These are phyloP conservation scores for Laetiporus sulphureus DNA, from an alignment of 1,284 basidiomycete species.

Conservation along the genomic window DNA sequence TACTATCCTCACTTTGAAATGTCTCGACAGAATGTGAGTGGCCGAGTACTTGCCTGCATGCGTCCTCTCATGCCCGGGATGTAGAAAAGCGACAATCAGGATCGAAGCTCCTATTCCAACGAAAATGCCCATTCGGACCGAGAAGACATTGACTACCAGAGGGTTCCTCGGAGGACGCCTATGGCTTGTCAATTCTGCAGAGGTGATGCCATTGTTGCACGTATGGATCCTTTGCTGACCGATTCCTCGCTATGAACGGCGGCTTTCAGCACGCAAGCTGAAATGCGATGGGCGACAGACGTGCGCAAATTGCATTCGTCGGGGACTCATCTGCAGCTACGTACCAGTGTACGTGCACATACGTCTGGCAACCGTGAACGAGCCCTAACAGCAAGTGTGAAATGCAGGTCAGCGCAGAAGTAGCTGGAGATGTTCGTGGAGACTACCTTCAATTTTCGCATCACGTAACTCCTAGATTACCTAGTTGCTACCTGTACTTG, in stretches of 20 bases:
- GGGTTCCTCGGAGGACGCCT: slow-evolving; percentile 10
- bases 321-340: slow-evolving; percentile 17
- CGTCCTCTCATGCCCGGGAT: too few relatives aligned
- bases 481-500: too few relatives aligned
- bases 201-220: slow-evolving; percentile 9
- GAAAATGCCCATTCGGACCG: neutral
- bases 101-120: neutral
- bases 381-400: neutral
- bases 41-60: too few relatives aligned
- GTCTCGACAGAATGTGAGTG: too few relatives aligned
- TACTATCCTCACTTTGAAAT: too few relatives aligned
- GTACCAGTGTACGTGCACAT: slow-evolving; percentile 16
- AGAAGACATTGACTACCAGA: neutral
- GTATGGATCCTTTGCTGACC: too few relatives aligned
- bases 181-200: slow-evolving; percentile 21
- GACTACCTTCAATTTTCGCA: too few relatives aligned
- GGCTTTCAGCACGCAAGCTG: slow-evolving; percentile 17
- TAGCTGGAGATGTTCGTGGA: too few relatives aligned
- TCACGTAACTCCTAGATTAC: too few relatives aligned
- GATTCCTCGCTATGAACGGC: too few relatives aligned
- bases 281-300: slow-evolving; percentile 20
- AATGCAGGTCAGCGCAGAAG: slow-evolving; percentile 6
- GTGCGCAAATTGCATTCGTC: slow-evolving; percentile 18
- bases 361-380: neutral
- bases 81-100: too few relatives aligned